A percentile compares a stretch with the other conserved stretches of the same genome.
Conservation (phyloP, 1,139 yeast genomes). For the Sporopachydermia cereana region DNA sequence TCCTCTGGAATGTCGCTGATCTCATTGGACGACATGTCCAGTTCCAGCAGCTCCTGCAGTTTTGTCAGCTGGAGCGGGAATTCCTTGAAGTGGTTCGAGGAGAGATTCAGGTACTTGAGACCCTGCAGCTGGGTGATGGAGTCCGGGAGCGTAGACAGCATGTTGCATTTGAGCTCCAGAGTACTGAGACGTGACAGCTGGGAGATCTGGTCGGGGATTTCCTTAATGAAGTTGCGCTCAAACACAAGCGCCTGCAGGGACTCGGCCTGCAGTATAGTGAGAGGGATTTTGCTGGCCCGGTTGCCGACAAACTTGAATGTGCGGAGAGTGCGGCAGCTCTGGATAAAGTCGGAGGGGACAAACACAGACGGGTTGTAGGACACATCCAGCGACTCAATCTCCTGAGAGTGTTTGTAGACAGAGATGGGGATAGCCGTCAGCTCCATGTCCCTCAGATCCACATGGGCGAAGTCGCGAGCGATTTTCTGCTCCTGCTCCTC, state of each 20-base stretch:
- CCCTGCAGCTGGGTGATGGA: conserved; percentile 44
- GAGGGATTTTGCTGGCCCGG: conserved; percentile 65
- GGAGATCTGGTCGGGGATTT: conserved; percentile 48
- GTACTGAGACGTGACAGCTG: conserved; percentile 41
- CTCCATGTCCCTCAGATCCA: conserved; percentile 62
- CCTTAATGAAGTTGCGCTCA: conserved; percentile 64
- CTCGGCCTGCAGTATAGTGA: conserved; percentile 57
- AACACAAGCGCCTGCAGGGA: conserved; percentile 31
- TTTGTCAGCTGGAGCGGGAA: conserved; percentile 66
- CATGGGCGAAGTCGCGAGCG: conserved; percentile 60
- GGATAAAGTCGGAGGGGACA: conserved; percentile 77
- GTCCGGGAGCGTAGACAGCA: conserved; percentile 53
- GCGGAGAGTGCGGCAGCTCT: conserved; percentile 62
- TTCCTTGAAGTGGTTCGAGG: conserved; percentile 63
- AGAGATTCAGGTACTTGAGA: conserved; percentile 54
- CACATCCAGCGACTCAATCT: conserved; percentile 72
- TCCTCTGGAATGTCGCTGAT: conserved; percentile 50
- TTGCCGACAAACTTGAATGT: conserved; percentile 60
- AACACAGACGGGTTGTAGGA: conserved; percentile 81
- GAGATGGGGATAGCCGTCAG: conserved; percentile 78
- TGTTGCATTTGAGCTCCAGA: conserved; percentile 60
- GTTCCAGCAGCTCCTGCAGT: conserved; percentile 45
- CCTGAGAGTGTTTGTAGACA: conserved; percentile 71
- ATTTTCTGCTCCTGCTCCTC: conserved; percentile 55
- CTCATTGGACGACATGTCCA: conserved; percentile 78